These are phyloP conservation scores for Colletotrichum cordylinicola DNA, from an alignment of 2,329 filamentous ascomycete species.

Conservation along the genomic window DNA sequence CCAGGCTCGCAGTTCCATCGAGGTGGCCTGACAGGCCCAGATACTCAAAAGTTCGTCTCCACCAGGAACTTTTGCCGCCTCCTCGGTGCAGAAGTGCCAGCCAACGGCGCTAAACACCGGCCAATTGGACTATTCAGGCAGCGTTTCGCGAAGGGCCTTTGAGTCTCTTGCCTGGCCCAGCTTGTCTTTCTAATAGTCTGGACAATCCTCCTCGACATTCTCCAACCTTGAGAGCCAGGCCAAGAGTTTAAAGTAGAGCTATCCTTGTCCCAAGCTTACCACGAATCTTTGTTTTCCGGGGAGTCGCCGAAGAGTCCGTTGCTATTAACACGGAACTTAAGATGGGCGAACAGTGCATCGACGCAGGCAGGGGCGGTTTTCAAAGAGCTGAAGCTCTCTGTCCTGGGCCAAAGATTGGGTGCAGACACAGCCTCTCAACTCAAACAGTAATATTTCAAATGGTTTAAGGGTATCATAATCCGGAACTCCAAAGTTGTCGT, in stretches of 20 bases:
- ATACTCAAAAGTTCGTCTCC: background rate
- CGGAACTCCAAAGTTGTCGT: background rate
- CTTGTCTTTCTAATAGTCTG: background rate
- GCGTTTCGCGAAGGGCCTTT: background rate
- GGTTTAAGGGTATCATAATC: slow-evolving; percentile 4
- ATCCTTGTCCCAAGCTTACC: background rate
- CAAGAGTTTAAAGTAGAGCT: background rate
- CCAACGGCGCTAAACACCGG: background rate
- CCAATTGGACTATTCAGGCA: background rate
- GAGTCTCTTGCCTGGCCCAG: background rate
- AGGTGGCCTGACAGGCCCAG: background rate
- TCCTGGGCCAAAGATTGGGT: background rate
- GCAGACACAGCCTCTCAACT: background rate
- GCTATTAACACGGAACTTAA: background rate
- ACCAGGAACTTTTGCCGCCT: slow-evolving; percentile 6
- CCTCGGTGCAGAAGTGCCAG: slow-evolving; percentile 5
- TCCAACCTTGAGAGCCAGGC: background rate
- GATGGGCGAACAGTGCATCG: background rate
- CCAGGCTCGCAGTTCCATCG: background rate
- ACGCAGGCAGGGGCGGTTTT: background rate
- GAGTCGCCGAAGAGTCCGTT: background rate
- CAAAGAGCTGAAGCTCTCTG: background rate
- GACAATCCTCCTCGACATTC: background rate
- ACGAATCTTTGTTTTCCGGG: background rate
- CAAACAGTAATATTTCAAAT: background rate